phyloP scores from a whole-genome alignment of 305 asterid species.

The Rubia balearica region DNA sequence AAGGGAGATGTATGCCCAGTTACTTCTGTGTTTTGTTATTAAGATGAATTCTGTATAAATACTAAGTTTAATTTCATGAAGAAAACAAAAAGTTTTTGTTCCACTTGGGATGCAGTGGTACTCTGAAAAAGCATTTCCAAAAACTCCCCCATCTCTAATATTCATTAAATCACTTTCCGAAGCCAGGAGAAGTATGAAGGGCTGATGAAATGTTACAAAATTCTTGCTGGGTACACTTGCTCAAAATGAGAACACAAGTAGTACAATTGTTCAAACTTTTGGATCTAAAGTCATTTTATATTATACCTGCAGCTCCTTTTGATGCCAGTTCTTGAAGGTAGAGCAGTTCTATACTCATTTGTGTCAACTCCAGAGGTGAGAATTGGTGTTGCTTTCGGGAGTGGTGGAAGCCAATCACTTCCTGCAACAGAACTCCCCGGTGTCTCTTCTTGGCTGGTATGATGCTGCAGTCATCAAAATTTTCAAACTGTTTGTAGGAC shows the following conservation, averaged over 20 bases:
- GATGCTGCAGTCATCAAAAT: constrained; percentile 6
- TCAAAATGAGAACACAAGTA: not conserved
- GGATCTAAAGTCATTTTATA: constrained; percentile 13
- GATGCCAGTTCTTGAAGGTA: constrained; percentile 89
- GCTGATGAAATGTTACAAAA: not conserved
- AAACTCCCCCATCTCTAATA: not conserved
- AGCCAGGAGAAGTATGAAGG: constrained; percentile 3
- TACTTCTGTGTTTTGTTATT: constrained; percentile 2
- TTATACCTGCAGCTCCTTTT: constrained; percentile 57
- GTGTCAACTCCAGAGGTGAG: constrained; percentile 87
- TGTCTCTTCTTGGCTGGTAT: constrained; percentile 98
- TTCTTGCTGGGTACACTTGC: not conserved
- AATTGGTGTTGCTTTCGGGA: constrained; percentile 90
- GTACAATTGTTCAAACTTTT: not conserved
- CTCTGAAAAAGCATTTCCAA: not conserved
- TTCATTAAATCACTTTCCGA: not conserved
- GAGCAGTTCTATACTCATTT: constrained; percentile 78
- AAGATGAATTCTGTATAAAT: not conserved
- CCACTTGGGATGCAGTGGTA: not conserved
- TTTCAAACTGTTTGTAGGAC: not conserved
- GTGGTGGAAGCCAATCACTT: constrained; percentile 93
- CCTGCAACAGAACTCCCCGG: constrained; percentile 99
- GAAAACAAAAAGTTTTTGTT: not conserved
- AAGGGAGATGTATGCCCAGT: constrained; percentile 83
- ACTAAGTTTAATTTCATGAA: not conserved